These are phyloP conservation scores for Ceratocystis albifundus DNA, from an alignment of 2,329 filamentous ascomycete genomes.

Conservation along the genomic window DNA sequence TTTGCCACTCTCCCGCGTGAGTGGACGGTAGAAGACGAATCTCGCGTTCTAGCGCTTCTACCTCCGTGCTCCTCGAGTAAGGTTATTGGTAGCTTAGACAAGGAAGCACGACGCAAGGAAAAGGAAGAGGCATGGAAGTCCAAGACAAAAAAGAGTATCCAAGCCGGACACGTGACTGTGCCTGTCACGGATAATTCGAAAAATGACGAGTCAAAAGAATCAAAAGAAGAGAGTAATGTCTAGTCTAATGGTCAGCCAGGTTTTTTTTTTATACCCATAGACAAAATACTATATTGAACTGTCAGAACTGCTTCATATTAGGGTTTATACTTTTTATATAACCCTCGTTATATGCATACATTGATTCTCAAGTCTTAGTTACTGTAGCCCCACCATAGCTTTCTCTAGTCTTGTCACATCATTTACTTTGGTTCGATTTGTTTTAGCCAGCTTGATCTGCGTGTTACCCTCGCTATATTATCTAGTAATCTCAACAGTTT, in stretches of 20 bases:
- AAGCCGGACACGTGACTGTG: neutral
- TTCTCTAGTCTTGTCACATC: neutral
- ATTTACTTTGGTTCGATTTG: neutral
- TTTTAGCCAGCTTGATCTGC: neutral
- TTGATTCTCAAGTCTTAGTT: neutral
- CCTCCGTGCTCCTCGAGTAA: slow-evolving; percentile 49
- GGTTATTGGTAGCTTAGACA: slow-evolving; percentile 43
- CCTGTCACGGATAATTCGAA: neutral
- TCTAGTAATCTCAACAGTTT: neutral
- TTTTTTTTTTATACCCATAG: slow-evolving; percentile 4
- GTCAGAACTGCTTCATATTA: neutral
- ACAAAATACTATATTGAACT: neutral
- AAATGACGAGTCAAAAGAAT: neutral
- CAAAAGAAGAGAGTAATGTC: neutral
- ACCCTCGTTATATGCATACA: slow-evolving; percentile 11
- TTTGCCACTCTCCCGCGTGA: slow-evolving; percentile 82
- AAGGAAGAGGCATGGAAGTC: slow-evolving; percentile 42
- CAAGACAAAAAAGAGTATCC: slow-evolving; percentile 34
- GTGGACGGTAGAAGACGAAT: slow-evolving; percentile 77
- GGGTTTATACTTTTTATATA: neutral
- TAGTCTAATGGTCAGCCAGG: neutral
- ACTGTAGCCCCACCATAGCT: slow-evolving; percentile 10
- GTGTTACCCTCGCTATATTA: neutral
- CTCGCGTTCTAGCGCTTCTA: slow-evolving; percentile 44
- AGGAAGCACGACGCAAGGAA: slow-evolving; percentile 44